Evolutionary conservation across 306 rosid species (phyloP).

Genomic region (Cucumis melo): DNA sequence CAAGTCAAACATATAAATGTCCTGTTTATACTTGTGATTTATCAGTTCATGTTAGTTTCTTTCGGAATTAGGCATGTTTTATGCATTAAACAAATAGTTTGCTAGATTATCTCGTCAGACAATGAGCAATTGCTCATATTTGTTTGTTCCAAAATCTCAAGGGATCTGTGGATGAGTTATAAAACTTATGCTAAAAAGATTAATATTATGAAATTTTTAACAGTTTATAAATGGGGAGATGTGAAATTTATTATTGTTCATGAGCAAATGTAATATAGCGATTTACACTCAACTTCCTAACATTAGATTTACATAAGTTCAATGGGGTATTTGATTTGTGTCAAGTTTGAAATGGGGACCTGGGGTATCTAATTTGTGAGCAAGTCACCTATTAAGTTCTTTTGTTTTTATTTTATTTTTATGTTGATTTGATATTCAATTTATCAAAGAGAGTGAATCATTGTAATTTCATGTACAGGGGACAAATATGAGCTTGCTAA

Average conservation of each 20-base stretch:
- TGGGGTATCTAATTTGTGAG: background rate
- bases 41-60: background rate
- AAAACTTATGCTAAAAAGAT: background rate
- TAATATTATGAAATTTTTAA: background rate
- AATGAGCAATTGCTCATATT: background rate
- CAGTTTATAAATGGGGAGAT: background rate
- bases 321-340: background rate
- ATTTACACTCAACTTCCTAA: background rate
- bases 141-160: background rate
- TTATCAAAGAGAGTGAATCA: background rate
- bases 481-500: conserved; percentile 87
- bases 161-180: background rate
- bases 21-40: background rate
- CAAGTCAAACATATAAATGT: background rate
- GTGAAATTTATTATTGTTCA: background rate
- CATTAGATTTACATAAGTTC: background rate
- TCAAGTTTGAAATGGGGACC: no score
- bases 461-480: conserved; percentile 29
- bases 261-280: background rate
- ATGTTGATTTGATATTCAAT: background rate
- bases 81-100: background rate
- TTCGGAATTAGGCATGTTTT: background rate
- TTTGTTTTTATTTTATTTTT: background rate
- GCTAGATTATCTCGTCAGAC: background rate
- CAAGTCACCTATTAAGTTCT: background rate